Percentiles rank a stretch among this genome's conserved stretches.
Conservation (phyloP, 441 rosid genomes). For the Adansonia rubrostipa region DNA sequence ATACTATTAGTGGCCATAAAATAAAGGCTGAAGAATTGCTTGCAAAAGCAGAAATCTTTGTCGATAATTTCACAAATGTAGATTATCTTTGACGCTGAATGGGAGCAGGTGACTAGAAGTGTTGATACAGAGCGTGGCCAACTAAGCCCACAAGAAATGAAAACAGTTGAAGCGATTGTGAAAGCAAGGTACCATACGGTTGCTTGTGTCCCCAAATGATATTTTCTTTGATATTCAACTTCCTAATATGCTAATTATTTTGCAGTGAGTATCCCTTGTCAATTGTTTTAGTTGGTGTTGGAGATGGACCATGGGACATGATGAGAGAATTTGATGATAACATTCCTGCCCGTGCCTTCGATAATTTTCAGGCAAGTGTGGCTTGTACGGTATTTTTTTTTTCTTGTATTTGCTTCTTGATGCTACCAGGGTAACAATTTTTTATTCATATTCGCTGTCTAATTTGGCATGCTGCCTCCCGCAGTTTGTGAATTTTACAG, state of each 20-base stretch:
- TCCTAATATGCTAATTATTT: conserved; percentile 20
- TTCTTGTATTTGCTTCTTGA: conserved; percentile 5
- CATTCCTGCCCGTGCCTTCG: conserved; percentile 58
- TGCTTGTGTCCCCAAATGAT: not conserved
- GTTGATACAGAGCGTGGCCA: conserved; percentile 44
- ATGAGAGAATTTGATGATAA: conserved; percentile 64
- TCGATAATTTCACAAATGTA: not conserved
- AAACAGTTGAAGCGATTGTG: conserved; percentile 55
- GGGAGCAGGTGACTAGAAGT: conserved; percentile 54
- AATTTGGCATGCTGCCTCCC: conserved; percentile 20
- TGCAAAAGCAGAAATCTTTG: not conserved
- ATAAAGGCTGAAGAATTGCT: not conserved
- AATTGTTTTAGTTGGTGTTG: conserved; percentile 60
- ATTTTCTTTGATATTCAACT: not conserved
- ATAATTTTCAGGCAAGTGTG: conserved; percentile 56
- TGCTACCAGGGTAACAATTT: not conserved
- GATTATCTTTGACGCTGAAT: not conserved
- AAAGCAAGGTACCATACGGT: conserved; percentile 46
- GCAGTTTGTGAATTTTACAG: conserved; percentile 60
- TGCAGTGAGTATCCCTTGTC: conserved; percentile 57
- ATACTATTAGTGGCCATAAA: not conserved
- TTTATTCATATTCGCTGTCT: conserved; percentile 9
- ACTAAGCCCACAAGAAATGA: conserved; percentile 54
- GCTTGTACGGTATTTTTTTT: not conserved
- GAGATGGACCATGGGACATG: conserved; percentile 70